Evolutionary conservation across 2,329 filamentous ascomycete genomes (phyloP), one percentile per base, ranked within the genome.

Genomic region (Paecilomyces fulvus): DNA sequence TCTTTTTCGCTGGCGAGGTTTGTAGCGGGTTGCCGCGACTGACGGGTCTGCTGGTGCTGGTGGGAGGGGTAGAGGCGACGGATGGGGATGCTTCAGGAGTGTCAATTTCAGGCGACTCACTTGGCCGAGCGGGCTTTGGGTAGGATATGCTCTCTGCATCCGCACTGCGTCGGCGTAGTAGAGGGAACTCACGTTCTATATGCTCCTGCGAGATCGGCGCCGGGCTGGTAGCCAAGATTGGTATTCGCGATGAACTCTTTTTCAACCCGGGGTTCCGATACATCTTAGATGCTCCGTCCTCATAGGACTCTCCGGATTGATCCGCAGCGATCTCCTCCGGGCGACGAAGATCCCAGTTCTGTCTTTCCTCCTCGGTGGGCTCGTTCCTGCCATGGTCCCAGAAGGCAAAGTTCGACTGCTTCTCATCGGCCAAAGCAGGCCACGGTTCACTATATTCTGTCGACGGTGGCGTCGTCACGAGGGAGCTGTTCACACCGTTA

Each of bases 171-270:
- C 79, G 82, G 57, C 91, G 83, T 55, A 80, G 75, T 49, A 87
- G 77, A 21, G 84, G 85, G 23, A 83, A 85, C 64, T 90, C 87
- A 60, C 91, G 83, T 62, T 92, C 91, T 50, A 90, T 78, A 60
- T 86, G 83, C 52, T 87, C 83, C 53, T 82, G 72, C 1, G 89
- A 83, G 57, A 95, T 86, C 10, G 91, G 90, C 20, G 84, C 81
- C 1, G 89, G 88, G 68, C 90, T 96, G 12, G 82, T 77, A 65
- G 90, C 92, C 30, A 90, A 85, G 37, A 97, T 80, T 1, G 94
- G 94, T 68, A 99, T 96, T 55, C 90, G 85, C 49, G 92, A 96
- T 3, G 82, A 76, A 75, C 83, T 76, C 78, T 82, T 74, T 80
- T 87, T 66, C 70, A 80, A 61, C 69, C 75, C 62, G 64, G 81